A percentile compares a stretch with the other conserved stretches of the same genome.
phyloP scores from a whole-genome alignment of 1,284 basidiomycete species.

The Pseudozyma sp. region DNA sequence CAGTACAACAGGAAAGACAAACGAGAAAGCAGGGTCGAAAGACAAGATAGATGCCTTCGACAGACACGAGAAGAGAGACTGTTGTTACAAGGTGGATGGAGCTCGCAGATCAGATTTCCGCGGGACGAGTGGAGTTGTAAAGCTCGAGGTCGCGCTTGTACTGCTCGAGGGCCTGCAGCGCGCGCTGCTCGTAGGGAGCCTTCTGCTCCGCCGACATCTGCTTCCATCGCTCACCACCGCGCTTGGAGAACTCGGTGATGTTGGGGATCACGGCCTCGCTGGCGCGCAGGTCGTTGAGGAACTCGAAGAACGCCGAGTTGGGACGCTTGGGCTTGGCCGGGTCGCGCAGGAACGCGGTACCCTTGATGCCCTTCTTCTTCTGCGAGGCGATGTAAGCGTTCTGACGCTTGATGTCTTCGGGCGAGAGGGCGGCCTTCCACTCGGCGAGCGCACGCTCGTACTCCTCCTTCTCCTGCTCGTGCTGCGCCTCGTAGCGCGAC shows the following conservation, averaged over 20 bases:
- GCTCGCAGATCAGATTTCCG: slow-evolving; percentile 23
- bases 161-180: slow-evolving; percentile 43
- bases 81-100: slow-evolving; percentile 19
- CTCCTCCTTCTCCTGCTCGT: slow-evolving; percentile 49
- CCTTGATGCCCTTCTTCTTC: slow-evolving; percentile 57
- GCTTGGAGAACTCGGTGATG: slow-evolving; percentile 49
- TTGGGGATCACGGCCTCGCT: slow-evolving; percentile 33
- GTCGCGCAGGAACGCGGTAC: slow-evolving; percentile 53
- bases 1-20: slow-evolving; percentile 34
- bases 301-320: slow-evolving; percentile 59
- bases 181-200: slow-evolving; percentile 53
- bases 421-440: slow-evolving; percentile 58
- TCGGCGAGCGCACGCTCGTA: slow-evolving; percentile 57
- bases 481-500: slow-evolving; percentile 49
- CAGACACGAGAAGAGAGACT: neutral
- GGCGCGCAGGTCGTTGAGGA: slow-evolving; percentile 55
- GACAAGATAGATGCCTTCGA: slow-evolving; percentile 3
- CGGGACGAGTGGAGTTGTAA: slow-evolving; percentile 41
- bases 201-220: slow-evolving; percentile 49
- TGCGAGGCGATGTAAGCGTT: slow-evolving; percentile 59
- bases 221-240: slow-evolving; percentile 57
- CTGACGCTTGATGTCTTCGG: slow-evolving; percentile 64
- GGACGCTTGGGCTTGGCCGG: slow-evolving; percentile 61
- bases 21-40: slow-evolving; percentile 3
- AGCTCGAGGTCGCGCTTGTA: slow-evolving; percentile 53